A percentile compares a stretch with the other conserved stretches of the same genome.
phyloP scores from a whole-genome alignment of 129 eudicot genomes.

The Chrysanthemum seticuspe region DNA sequence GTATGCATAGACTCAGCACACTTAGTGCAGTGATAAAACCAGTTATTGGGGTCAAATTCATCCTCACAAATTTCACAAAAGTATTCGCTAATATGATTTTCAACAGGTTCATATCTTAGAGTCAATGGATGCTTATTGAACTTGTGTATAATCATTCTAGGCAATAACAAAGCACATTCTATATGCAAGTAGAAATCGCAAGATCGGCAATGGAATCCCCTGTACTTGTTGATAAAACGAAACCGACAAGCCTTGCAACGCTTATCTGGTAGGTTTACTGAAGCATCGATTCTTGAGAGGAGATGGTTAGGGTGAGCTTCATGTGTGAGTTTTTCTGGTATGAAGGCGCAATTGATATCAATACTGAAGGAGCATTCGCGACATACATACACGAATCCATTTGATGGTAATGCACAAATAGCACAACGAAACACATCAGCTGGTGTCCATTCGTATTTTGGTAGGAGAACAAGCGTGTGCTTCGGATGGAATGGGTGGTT shows the following conservation, averaged over 20 bases:
- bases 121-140: slow-evolving; percentile 9
- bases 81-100: slow-evolving; percentile 9
- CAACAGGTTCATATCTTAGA: slow-evolving; percentile 8
- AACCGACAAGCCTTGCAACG: too few species aligned
- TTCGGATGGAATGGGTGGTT: not conserved
- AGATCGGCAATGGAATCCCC: too few species aligned
- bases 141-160: slow-evolving; percentile 6
- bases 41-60: not conserved
- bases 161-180: not conserved
- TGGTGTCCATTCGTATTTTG: not conserved
- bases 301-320: too few species aligned
- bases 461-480: not conserved
- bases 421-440: not conserved
- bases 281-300: too few species aligned
- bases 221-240: too few species aligned
- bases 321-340: too few species aligned
- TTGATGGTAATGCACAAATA: not conserved
- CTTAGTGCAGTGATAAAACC: slow-evolving; percentile 13
- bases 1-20: not conserved
- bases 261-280: too few species aligned
- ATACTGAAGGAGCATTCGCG: not conserved
- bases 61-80: slow-evolving; percentile 18
- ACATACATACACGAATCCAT: slow-evolving; percentile 2
- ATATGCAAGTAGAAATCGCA: too few species aligned
- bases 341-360: slow-evolving; percentile 9